Evolutionary conservation across 1,284 basidiomycete genomes (phyloP).

Genomic region (Rhodotorula glutinis): DNA sequence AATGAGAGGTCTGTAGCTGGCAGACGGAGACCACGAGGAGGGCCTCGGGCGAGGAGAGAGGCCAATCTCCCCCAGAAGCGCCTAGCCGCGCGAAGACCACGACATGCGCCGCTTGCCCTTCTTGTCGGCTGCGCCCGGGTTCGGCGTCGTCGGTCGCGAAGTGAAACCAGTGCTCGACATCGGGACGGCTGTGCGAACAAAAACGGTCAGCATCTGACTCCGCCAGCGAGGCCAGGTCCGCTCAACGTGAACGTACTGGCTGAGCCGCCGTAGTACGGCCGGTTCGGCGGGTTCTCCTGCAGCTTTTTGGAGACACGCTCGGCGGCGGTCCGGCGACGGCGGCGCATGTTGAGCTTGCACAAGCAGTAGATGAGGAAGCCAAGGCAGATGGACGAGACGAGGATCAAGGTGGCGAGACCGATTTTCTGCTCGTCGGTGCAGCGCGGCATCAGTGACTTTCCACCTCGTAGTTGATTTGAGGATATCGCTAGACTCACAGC

Average conservation of each 20-base stretch:
- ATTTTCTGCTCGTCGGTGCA: constrained; percentile 16
- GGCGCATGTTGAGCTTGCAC: constrained; percentile 27
- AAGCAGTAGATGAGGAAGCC: constrained; percentile 12
- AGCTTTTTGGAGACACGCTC: constrained; percentile 14
- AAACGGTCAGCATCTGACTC: background rate
- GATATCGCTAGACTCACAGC: constrained; percentile 5
- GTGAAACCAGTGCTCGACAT: background rate
- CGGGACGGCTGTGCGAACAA: background rate
- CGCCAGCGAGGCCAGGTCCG: background rate
- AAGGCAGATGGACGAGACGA: constrained; percentile 8
- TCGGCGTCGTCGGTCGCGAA: background rate
- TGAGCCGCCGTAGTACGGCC: background rate
- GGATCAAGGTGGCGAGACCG: constrained; percentile 18
- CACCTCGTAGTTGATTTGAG: no score
- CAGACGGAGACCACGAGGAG: no score
- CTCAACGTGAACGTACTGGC: background rate
- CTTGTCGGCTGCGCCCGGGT: background rate
- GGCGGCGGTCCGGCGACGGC: constrained; percentile 7
- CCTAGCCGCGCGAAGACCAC: background rate
- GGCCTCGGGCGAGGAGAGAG: no score
- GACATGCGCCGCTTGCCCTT: constrained; percentile 14
- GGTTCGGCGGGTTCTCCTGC: background rate
- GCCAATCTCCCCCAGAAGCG: no score
- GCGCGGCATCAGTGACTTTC: background rate
- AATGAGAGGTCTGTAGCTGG: no score